A percentile compares a stretch with the other conserved stretches of the same genome.
Conservation (phyloP, 2,329 filamentous ascomycete genomes). For the Ilyonectria destructans region DNA sequence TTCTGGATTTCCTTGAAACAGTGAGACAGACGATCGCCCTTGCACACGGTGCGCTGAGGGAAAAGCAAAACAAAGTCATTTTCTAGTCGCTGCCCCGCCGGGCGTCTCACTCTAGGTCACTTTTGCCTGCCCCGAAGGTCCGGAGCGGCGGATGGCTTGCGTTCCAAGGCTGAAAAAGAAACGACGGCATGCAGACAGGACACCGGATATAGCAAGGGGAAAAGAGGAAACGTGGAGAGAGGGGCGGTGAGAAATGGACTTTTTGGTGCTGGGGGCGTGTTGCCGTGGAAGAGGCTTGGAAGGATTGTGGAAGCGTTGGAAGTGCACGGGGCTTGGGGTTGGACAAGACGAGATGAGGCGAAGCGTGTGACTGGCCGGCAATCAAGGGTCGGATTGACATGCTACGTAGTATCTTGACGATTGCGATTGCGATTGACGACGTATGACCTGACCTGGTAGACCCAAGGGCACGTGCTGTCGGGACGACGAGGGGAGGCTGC, state of each 20-base stretch:
- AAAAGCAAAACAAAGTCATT: background rate
- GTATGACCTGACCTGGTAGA: too few species aligned
- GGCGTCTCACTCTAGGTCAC: background rate
- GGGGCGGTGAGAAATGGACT: background rate
- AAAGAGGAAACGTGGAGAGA: conserved; percentile 23
- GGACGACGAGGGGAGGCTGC: conserved; percentile 1
- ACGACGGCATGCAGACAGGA: background rate
- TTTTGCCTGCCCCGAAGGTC: conserved; percentile 7
- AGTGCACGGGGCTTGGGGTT: background rate
- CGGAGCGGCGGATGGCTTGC: conserved; percentile 22
- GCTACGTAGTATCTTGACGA: background rate
- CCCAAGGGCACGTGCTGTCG: conserved; percentile 9
- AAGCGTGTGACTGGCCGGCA: conserved; percentile 15
- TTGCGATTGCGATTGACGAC: too few species aligned
- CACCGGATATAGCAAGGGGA: background rate
- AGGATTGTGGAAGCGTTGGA: background rate
- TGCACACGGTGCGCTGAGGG: background rate
- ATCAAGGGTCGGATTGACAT: background rate
- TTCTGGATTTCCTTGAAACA: conserved; percentile 3
- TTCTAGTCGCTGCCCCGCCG: background rate
- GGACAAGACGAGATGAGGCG: conserved; percentile 7
- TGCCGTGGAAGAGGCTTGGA: conserved; percentile 11
- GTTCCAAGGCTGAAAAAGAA: conserved; percentile 21
- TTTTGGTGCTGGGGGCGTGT: background rate
- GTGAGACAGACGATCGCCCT: conserved; percentile 8